Conservation (phyloP, 176 grass and related monocot species). For the Elymus sibiricus region DNA sequence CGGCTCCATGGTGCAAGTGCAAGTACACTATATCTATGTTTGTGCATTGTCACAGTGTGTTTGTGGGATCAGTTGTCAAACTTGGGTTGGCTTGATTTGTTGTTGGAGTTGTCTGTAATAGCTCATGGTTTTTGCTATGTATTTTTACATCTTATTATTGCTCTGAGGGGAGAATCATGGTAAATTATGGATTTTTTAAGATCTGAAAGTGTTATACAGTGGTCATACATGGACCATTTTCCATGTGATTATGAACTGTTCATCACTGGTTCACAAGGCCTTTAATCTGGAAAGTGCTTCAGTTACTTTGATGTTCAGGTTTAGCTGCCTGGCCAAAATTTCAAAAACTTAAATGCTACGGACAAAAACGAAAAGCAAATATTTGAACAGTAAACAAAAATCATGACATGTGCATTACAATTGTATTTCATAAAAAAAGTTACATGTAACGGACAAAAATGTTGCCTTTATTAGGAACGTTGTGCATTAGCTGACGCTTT, state of each 20-base stretch:
- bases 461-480: neutral
- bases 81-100: constrained; percentile 28
- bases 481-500: neutral
- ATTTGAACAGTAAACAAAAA: neutral
- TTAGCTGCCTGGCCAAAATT: neutral
- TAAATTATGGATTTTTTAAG: neutral
- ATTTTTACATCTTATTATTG: neutral
- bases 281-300: neutral
- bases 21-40: neutral
- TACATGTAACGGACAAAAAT: no score
- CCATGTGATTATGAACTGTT: neutral
- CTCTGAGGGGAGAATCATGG: neutral
- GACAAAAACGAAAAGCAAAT: neutral
- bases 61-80: constrained; percentile 29
- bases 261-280: neutral
- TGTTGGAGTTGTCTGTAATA: constrained; percentile 23
- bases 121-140: constrained; percentile 31
- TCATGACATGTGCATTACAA: no score
- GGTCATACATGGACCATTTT: neutral
- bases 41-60: neutral
- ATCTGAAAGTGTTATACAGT: neutral
- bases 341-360: neutral
- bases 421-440: no score
- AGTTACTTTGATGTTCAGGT: neutral
- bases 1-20: constrained; percentile 20